Evolutionary conservation across 345 rosid genomes (phyloP).

Genomic region (Acer campestre): DNA sequence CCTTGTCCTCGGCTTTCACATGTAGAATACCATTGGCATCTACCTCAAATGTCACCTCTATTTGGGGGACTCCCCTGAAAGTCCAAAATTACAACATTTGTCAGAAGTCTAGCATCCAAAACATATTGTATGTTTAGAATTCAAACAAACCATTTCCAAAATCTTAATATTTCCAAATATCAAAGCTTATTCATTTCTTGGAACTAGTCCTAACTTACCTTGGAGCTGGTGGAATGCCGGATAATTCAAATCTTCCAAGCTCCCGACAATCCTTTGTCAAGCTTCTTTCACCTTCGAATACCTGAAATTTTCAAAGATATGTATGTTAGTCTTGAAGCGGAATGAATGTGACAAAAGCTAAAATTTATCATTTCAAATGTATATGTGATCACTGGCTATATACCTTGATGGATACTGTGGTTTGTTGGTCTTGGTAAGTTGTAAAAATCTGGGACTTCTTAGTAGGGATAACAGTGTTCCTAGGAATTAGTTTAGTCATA

Average conservation of each 20-base stretch:
- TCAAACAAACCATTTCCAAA: neutral
- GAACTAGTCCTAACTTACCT: constrained; percentile 30
- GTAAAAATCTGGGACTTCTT: constrained; percentile 50
- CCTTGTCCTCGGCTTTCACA: constrained; percentile 65
- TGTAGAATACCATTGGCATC: constrained; percentile 50
- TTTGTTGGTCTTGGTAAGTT: constrained; percentile 58
- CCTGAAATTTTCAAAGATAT: constrained; percentile 21
- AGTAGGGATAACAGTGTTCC: constrained; percentile 54
- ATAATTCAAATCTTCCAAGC: constrained; percentile 54
- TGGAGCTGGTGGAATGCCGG: constrained; percentile 63
- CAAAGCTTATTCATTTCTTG: neutral
- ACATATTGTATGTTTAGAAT: neutral
- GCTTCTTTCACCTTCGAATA: constrained; percentile 58
- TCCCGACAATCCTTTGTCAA: constrained; percentile 51
- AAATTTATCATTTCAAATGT: neutral
- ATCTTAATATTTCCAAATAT: too few relatives aligned
- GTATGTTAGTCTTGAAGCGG: neutral
- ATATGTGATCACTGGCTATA: neutral
- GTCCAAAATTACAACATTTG: neutral
- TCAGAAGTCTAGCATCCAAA: neutral
- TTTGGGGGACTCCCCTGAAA: constrained; percentile 58
- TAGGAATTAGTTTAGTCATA: constrained; percentile 60
- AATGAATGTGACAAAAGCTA: neutral
- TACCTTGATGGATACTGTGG: constrained; percentile 51
- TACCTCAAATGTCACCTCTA: constrained; percentile 54